Conservation (phyloP, 2,329 filamentous ascomycete genomes). For the Cyphellophora attinorum region DNA sequence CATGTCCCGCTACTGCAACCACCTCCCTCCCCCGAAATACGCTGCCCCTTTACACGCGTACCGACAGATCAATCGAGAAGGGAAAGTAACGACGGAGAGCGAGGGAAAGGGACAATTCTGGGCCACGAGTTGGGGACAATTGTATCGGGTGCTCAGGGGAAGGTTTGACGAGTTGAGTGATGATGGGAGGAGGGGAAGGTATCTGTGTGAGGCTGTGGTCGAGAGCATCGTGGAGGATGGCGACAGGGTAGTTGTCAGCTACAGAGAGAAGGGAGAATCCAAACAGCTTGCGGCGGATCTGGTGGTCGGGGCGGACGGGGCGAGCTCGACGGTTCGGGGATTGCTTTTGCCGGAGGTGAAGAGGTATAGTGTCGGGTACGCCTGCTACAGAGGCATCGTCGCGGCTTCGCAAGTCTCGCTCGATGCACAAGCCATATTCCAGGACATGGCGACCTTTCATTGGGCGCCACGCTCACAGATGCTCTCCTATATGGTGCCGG, state of each 20-base stretch:
- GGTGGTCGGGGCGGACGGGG: constrained; percentile 13
- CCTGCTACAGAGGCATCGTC: constrained; percentile 32
- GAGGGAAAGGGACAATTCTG: background rate
- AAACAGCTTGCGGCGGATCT: constrained; percentile 4
- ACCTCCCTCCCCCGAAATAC: constrained; percentile 3
- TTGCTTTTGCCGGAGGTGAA: constrained; percentile 6
- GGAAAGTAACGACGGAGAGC: background rate
- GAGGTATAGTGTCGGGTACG: constrained; percentile 25
- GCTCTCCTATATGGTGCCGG: constrained; percentile 9
- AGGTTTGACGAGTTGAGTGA: constrained; percentile 10
- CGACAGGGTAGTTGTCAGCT: too few relatives aligned
- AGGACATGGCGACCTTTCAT: constrained; percentile 4
- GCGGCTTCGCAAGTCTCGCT: constrained; percentile 26
- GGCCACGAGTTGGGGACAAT: constrained; percentile 10
- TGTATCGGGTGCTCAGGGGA: constrained; percentile 10
- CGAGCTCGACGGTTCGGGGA: constrained; percentile 10
- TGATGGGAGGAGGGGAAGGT: constrained; percentile 5
- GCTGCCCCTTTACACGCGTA: constrained; percentile 1
- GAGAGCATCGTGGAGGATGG: too few relatives aligned
- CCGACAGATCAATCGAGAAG: background rate
- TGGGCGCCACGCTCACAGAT: constrained; percentile 2
- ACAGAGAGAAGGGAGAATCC: too few relatives aligned
- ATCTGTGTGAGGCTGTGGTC: too few relatives aligned
- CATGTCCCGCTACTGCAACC: too few relatives aligned
- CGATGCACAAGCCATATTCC: constrained; percentile 14